Evolutionary conservation across 805 yeast genomes (phyloP), one percentile per base, ranked within the genome.

Genomic region (Yamadazyma akitaensis): DNA sequence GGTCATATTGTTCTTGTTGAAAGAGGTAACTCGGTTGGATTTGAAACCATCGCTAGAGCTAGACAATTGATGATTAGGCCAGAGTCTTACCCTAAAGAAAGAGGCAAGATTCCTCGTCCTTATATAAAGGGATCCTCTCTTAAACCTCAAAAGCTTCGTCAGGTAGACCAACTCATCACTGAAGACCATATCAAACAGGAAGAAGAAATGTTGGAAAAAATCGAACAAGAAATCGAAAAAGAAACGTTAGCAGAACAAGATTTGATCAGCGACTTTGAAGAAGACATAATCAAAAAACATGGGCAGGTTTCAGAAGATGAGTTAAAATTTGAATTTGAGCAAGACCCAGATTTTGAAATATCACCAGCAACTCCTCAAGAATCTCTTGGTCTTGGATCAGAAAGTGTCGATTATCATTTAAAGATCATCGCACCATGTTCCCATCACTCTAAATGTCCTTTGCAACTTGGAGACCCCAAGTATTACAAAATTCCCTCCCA

Each of bases 21-120:
- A 66, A 74, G 97, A 51, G 99, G 99, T 2, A 87, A 85, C 46
- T 88, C 97, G 0, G 59, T 82, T 28, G 98, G 98, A 0, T 88
- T 88, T 60, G 99, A 94, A 64, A 74, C 81, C 2, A 77, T 90
- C 47, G 95, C 96, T 0, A 73, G 97, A 44, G 97, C 97, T 4
- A 75, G 99, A 58, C 97, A 92, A 62, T 67, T 88, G 3, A 80
- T 89, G 78, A 68, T 92, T n/a, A 80, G 98, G 54, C 97, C 97
- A 0, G 96, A 85, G 55, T 76, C 79, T 5, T 73, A 72, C 54
- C 72, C 65, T 6, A 64, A 65, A 11, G 85, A 81, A 53, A 60
- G 65, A 34, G 84, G 84, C 0, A 84, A 84, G 57, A 75, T 82
- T 28, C 90, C 94, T 28, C 71, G 90, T 55, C 85, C 88, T 1